Percentiles rank a stretch among this genome's conserved stretches.
phyloP scores from a whole-genome alignment of 1,139 yeast genomes.

The Meyerozyma smithsonii region DNA sequence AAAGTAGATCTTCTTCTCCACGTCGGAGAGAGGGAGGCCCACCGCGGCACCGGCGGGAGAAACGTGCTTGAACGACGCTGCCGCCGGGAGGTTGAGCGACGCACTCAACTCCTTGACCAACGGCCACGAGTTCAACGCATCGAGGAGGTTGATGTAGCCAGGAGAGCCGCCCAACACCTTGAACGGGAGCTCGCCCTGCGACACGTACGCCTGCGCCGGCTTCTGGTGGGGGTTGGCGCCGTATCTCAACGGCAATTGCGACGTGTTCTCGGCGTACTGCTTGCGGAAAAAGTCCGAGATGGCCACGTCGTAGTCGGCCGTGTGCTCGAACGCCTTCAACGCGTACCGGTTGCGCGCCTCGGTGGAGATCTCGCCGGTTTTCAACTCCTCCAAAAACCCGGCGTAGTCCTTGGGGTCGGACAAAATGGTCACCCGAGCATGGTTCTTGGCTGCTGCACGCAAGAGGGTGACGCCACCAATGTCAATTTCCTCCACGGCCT shows the following conservation, averaged over 20 bases:
- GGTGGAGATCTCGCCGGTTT: slow-evolving; percentile 63
- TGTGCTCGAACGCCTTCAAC: slow-evolving; percentile 95
- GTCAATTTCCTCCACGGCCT: slow-evolving; percentile 97
- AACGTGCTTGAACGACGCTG: slow-evolving; percentile 97
- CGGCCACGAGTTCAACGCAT: slow-evolving; percentile 98
- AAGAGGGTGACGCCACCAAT: slow-evolving; percentile 96
- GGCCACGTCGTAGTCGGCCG: slow-evolving; percentile 95
- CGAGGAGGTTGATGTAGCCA: slow-evolving; percentile 93
- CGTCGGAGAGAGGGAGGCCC: slow-evolving; percentile 84
- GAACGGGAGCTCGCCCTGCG: slow-evolving; percentile 85
- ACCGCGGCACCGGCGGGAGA: slow-evolving; percentile 99
- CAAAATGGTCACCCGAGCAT: slow-evolving; percentile 88
- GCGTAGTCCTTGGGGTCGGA: slow-evolving; percentile 94
- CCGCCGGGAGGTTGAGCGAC: slow-evolving; percentile 92
- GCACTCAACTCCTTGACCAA: slow-evolving; percentile 94
- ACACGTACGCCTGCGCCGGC: slow-evolving; percentile 95
- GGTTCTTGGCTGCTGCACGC: slow-evolving; percentile 99
- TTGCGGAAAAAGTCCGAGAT: slow-evolving; percentile 97
- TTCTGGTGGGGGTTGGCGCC: slow-evolving; percentile 99
- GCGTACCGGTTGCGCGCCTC: slow-evolving; percentile 81
- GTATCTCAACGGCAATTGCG: slow-evolving; percentile 92
- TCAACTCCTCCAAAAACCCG: slow-evolving; percentile 74
- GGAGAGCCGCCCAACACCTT: slow-evolving; percentile 93
- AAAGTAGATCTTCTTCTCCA: slow-evolving; percentile 92
- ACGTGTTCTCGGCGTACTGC: slow-evolving; percentile 83